phyloP scores from a whole-genome alignment of 805 yeast genomes.

The Starmerella geochares region DNA sequence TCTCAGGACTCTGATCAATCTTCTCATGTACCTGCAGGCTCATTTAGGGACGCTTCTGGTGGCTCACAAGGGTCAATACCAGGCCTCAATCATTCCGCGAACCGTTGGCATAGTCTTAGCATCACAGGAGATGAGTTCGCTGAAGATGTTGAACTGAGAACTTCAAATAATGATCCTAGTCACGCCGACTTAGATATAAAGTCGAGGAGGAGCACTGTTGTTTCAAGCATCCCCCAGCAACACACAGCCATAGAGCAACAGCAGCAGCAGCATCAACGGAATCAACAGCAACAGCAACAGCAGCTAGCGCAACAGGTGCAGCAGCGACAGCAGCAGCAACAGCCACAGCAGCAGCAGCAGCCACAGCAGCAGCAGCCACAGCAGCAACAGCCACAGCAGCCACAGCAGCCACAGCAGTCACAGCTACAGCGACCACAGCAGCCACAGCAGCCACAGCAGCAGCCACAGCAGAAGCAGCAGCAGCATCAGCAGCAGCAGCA shows the following conservation, averaged over 20 bases:
- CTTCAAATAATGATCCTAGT: background rate
- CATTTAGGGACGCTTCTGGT: background rate
- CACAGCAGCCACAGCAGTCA: background rate
- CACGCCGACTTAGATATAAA: background rate
- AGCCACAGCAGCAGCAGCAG: background rate
- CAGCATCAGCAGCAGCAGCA: background rate
- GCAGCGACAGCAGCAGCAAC: background rate
- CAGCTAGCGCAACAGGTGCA: background rate
- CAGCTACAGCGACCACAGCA: no score
- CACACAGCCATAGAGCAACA: background rate
- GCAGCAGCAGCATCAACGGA: background rate
- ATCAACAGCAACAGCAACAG: background rate
- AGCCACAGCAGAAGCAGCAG: no score
- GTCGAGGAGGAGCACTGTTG: background rate
- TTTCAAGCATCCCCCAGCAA: background rate
- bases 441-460: no score
- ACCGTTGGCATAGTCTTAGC: background rate
- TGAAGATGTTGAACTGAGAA: background rate
- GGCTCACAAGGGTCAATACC: background rate
- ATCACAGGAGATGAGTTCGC: background rate
- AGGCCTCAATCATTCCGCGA: background rate
- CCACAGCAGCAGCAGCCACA: background rate
- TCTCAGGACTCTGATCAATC: constrained; percentile 7
- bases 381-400: background rate
- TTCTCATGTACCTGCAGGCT: background rate